Evolutionary conservation across 768 basidiomycete genomes (phyloP).

Genomic region (Tricholoma terreum): DNA sequence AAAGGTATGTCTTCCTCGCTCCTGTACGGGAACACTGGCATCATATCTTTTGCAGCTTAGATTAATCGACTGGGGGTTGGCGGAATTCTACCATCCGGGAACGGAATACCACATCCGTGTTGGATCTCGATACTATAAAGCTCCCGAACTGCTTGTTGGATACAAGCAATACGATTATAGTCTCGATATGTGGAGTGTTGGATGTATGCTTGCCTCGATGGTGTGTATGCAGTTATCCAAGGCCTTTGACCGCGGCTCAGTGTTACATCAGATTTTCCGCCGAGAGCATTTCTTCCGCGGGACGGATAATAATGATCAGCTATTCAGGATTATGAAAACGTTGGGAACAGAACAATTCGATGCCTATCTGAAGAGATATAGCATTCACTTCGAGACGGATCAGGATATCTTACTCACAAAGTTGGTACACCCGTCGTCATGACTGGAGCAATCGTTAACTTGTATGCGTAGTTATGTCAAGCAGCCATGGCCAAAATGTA

Average conservation of each 20-base stretch:
- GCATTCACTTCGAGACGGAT: slow-evolving; percentile 65
- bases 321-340: slow-evolving; percentile 66
- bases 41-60: slow-evolving; percentile 35
- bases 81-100: slow-evolving; percentile 72
- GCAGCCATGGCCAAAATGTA: slow-evolving; percentile 64
- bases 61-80: slow-evolving; percentile 75
- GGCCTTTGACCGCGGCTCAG: background rate
- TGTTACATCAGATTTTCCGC: slow-evolving; percentile 53
- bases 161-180: slow-evolving; percentile 73
- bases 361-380: slow-evolving; percentile 54
- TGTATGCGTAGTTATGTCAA: slow-evolving; percentile 45
- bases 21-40: background rate
- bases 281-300: slow-evolving; percentile 77
- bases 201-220: slow-evolving; percentile 76
- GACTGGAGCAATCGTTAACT: background rate
- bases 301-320: slow-evolving; percentile 69
- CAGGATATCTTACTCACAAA: slow-evolving; percentile 52
- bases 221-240: slow-evolving; percentile 32
- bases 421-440: slow-evolving; percentile 26
- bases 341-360: slow-evolving; percentile 68
- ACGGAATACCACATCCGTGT: slow-evolving; percentile 73
- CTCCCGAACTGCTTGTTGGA: slow-evolving; percentile 67
- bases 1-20: slow-evolving; percentile 38
- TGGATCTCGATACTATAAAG: slow-evolving; percentile 71
- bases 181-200: slow-evolving; percentile 71